Evolutionary conservation across 768 basidiomycete species (phyloP).

Genomic region (Agaricus subrufescens): DNA sequence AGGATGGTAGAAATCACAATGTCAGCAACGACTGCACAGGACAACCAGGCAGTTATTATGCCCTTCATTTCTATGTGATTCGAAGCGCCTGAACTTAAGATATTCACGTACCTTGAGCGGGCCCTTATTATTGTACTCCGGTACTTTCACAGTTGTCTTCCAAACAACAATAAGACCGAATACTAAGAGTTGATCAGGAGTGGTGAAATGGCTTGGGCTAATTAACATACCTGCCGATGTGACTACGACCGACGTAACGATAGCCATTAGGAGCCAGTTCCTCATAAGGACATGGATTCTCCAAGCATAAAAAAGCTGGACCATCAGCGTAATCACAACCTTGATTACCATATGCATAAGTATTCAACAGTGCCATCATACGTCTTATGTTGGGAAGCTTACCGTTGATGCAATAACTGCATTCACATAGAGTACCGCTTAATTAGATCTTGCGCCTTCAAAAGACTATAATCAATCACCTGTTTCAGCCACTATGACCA

Average conservation of each 20-base stretch:
- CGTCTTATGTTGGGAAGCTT: no score
- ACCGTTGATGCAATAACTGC: no score
- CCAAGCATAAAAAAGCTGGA: constrained; percentile 45
- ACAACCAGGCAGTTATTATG: constrained; percentile 34
- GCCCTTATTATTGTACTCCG: no score
- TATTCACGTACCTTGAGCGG: not conserved
- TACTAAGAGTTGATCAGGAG: constrained; percentile 13
- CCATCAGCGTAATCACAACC: constrained; percentile 39
- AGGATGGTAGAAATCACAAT: constrained; percentile 37
- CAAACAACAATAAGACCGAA: constrained; percentile 21
- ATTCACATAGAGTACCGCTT: no score
- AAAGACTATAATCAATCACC: no score
- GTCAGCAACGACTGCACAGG: constrained; percentile 34
- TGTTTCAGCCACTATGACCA: no score
- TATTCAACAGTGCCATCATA: no score
- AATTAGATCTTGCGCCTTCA: no score
- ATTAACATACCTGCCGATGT: constrained; percentile 15
- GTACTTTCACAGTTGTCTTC: no score
- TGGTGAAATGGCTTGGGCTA: no score
- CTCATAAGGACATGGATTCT: constrained; percentile 23
- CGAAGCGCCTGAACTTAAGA: not conserved
- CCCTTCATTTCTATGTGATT: not conserved
- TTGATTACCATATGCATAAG: constrained; percentile 9
- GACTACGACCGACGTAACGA: constrained; percentile 15
- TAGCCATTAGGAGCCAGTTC: constrained; percentile 13